Conservation (phyloP, 106 monocot genomes). For the Dendrobium huoshanense region DNA sequence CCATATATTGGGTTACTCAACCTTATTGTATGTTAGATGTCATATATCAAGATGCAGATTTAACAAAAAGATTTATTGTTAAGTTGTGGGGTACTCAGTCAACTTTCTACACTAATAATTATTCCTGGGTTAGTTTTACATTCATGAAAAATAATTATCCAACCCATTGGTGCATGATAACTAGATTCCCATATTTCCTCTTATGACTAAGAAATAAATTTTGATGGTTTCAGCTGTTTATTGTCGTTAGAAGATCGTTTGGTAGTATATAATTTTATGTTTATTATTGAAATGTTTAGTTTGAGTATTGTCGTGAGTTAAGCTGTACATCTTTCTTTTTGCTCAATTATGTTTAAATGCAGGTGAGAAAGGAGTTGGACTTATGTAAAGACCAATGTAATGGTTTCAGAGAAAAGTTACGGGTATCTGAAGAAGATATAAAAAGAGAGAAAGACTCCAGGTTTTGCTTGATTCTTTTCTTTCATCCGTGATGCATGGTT, state of each 20-base stretch:
- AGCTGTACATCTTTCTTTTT: neutral
- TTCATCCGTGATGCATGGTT: neutral
- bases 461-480: conserved; percentile 10
- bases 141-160: neutral
- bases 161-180: neutral
- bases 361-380: conserved; percentile 50
- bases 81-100: neutral
- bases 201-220: neutral
- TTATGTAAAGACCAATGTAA: conserved; percentile 36
- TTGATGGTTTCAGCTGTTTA: neutral
- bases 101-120: neutral
- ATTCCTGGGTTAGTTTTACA: neutral
- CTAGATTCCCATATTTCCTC: neutral
- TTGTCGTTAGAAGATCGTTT: neutral
- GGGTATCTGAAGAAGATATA: conserved; percentile 18
- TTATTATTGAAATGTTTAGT: neutral
- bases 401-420: conserved; percentile 18
- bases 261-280: conserved; percentile 11
- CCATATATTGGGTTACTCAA: neutral
- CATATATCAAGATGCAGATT: too few species aligned
- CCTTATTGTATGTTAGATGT: neutral
- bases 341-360: neutral
- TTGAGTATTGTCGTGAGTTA: neutral
- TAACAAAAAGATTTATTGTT: neutral
- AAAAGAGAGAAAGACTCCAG: conserved; percentile 25